Evolutionary conservation across 108 stramenopile genomes (phyloP).

Genomic region (Stephanodiscus minutulus): DNA sequence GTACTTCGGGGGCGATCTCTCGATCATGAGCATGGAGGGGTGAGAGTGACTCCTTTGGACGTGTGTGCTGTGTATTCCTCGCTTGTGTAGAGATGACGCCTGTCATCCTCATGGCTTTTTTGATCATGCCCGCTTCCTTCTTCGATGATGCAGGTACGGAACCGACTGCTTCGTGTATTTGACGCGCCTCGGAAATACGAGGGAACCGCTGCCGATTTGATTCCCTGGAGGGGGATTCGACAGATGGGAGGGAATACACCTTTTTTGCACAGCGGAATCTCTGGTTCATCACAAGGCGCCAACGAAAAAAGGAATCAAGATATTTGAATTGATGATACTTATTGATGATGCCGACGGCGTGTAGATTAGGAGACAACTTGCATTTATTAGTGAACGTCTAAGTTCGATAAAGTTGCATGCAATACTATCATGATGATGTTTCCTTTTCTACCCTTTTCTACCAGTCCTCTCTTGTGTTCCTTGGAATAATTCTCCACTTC

Average conservation of each 20-base stretch:
- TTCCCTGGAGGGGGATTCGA: background rate
- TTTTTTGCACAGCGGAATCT: no score
- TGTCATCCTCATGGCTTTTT: background rate
- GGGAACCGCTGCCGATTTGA: constrained; percentile 86
- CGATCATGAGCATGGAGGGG: constrained; percentile 99
- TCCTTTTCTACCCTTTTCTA: no score
- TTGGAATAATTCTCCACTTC: no score
- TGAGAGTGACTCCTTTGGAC: background rate
- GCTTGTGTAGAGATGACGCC: background rate
- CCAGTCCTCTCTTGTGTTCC: no score
- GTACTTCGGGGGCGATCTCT: constrained; percentile 98
- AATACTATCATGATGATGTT: no score
- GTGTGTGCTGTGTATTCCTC: background rate
- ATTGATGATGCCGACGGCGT: no score
- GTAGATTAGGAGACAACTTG: no score
- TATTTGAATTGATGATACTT: no score
- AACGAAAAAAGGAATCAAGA: no score
- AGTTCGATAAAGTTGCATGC: no score
- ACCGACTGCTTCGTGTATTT: constrained; percentile 98
- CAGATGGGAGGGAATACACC: background rate
- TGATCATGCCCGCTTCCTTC: background rate
- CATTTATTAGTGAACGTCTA: no score
- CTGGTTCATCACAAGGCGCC: no score
- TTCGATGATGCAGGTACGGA: constrained; percentile 60
- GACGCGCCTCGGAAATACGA: constrained; percentile 77